phyloP scores from a whole-genome alignment of 2,329 filamentous ascomycete genomes.

The Nigrospora oryzae region DNA sequence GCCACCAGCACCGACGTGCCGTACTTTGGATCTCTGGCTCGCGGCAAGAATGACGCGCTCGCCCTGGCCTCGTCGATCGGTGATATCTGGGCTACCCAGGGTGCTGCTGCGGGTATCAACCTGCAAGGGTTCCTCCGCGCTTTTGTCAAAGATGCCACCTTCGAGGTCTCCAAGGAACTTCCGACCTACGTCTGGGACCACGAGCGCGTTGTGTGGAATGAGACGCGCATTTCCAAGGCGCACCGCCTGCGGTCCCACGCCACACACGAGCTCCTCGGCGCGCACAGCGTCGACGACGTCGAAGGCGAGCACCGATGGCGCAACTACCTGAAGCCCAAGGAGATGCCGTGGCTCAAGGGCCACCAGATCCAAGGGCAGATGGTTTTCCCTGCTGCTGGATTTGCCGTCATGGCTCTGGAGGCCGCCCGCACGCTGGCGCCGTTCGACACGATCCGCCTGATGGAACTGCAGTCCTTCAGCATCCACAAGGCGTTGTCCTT shows the following conservation, averaged over 20 bases:
- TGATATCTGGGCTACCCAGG: slow-evolving; percentile 3
- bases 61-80: background rate
- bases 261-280: slow-evolving; percentile 7
- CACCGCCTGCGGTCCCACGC: background rate
- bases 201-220: slow-evolving; percentile 3
- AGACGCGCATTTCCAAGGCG: background rate
- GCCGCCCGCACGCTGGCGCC: slow-evolving; percentile 4
- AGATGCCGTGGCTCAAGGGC: slow-evolving; percentile 8
- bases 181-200: slow-evolving; percentile 5
- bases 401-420: slow-evolving; percentile 12
- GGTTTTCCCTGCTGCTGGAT: slow-evolving; percentile 13
- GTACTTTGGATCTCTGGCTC: slow-evolving; percentile 4
- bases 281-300: background rate
- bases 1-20: background rate
- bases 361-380: slow-evolving; percentile 12
- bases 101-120: background rate
- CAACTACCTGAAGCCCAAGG: slow-evolving; percentile 8
- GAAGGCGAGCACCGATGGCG: slow-evolving; percentile 6
- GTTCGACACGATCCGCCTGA: background rate
- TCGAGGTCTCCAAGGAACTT: slow-evolving; percentile 2
- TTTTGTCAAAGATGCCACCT: background rate
- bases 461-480: slow-evolving; percentile 11
- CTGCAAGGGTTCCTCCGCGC: background rate
- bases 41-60: slow-evolving; percentile 2
- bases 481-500: slow-evolving; percentile 11